Base-by-base conservation (phyloP, 1,284 basidiomycete genomes). In the Rhodotorula sp. region DNA sequence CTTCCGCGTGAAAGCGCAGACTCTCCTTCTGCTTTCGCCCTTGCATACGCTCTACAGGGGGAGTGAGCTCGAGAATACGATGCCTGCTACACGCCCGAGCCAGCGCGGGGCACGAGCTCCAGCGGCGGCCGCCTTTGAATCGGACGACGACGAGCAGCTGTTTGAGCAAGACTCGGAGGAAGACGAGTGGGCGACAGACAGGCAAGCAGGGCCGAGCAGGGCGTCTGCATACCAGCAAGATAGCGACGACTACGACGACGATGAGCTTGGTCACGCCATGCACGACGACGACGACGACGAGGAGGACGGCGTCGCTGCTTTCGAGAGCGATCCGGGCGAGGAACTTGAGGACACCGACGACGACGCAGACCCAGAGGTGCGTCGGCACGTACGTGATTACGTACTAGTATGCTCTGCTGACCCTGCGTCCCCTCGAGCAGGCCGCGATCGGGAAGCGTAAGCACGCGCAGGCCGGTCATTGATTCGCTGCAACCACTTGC, bases 171-270 rank as follows among this genome's bases (percentile, higher is more conserved):
- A 69, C 48, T 73, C 72, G 21, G 72, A 73, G 31, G 73, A 74
- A 54, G 74, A 75, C 57, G 74, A 75, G 50, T 75, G 74, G 74
- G 71, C 55, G 6, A 16, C 61, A 7, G 73, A 73, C 34, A 64
- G 74, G 16, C 38, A n/a, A 3, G 62, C 57, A 2, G 54, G 62
- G 28, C 56, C 64, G 19, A 52, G 47, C 21, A 38, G 64, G 21
- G 21, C 48, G 8, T n/a, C 45, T 4, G 49, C n/a, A 8, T 47
- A 16, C 26, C 31, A 60, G 34, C 60, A 59, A 43, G 61, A 57
- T 18, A 54, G 64, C 23, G 62, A 55, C 15, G 62, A 55, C 15
- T 21, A 45, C 16, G 47, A 26, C 2, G 49, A 28, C 28, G 60
- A 65, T 4, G 59, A 62, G 28, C 70, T 64, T 50, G 60, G 52